These are phyloP conservation scores for Trichoderma asperellum DNA, from an alignment of 2,329 filamentous ascomycete genomes.

Conservation along the genomic window DNA sequence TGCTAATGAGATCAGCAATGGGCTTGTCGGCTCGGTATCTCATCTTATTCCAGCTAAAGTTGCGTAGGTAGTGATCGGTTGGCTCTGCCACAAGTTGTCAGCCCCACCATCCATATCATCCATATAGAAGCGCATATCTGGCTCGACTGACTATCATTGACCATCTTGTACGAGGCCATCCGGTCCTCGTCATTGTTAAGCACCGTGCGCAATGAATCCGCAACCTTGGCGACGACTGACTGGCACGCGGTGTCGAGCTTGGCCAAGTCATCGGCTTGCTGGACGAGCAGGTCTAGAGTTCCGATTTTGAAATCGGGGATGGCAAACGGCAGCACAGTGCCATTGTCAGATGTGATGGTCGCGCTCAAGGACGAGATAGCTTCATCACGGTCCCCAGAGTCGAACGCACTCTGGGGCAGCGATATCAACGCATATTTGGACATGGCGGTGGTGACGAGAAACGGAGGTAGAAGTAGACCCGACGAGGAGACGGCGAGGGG, in stretches of 20 bases:
- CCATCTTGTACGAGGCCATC: slow-evolving; percentile 83
- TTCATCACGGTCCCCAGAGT: slow-evolving; percentile 78
- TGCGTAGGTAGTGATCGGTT: slow-evolving; percentile 88
- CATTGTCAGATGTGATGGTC: slow-evolving; percentile 74
- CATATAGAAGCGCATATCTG: slow-evolving; percentile 4
- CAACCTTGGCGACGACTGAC: slow-evolving; percentile 83
- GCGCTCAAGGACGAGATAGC: slow-evolving; percentile 75
- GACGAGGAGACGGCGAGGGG: slow-evolving; percentile 16
- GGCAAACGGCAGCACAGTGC: slow-evolving; percentile 73
- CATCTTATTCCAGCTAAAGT: slow-evolving; percentile 96
- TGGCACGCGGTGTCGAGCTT: slow-evolving; percentile 84
- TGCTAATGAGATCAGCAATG: slow-evolving; percentile 82
- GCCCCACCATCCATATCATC: neutral
- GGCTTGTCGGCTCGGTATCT: slow-evolving; percentile 94
- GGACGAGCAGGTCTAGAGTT: slow-evolving; percentile 89
- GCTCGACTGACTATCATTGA: slow-evolving; percentile 79
- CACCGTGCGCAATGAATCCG: slow-evolving; percentile 79
- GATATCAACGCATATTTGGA: slow-evolving; percentile 85
- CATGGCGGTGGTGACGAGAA: slow-evolving; percentile 42
- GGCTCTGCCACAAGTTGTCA: slow-evolving; percentile 66
- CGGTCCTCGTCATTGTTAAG: slow-evolving; percentile 84
- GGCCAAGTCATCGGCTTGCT: slow-evolving; percentile 91
- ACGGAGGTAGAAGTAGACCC: slow-evolving; percentile 24
- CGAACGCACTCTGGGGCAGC: slow-evolving; percentile 83
- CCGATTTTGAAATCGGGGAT: slow-evolving; percentile 98